Conservation (phyloP, 2,329 filamentous ascomycete genomes). For the Proliferodiscus dingleyae region DNA sequence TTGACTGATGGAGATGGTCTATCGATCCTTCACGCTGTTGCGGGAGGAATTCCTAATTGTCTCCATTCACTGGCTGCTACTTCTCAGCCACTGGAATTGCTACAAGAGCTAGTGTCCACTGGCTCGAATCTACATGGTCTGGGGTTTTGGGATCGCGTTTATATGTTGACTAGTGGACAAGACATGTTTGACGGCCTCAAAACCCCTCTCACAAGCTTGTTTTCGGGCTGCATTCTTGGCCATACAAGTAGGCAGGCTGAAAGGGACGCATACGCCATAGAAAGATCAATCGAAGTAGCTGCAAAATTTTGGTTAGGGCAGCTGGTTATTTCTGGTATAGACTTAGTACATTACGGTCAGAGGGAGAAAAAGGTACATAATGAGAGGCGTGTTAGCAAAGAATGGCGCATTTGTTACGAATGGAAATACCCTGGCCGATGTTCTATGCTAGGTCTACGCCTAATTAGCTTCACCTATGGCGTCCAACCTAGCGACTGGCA, state of each 20-base stretch:
- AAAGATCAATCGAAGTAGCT: neutral
- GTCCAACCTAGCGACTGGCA: slow-evolving; percentile 1
- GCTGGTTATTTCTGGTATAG: neutral
- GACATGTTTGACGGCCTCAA: too few relatives aligned
- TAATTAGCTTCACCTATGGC: slow-evolving; percentile 1
- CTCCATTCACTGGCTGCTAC: neutral
- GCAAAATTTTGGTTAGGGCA: neutral
- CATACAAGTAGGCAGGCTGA: too few relatives aligned
- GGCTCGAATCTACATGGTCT: neutral
- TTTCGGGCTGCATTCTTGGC: neutral
- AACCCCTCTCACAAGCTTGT: neutral
- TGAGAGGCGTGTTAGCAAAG: neutral
- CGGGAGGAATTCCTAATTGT: neutral
- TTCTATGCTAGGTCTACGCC: neutral
- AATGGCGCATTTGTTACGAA: neutral
- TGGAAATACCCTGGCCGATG: too few relatives aligned
- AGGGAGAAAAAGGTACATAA: neutral
- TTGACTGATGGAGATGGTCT: neutral
- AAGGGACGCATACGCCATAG: neutral
- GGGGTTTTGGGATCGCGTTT: too few relatives aligned
- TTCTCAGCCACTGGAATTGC: neutral
- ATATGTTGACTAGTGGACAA: too few relatives aligned
- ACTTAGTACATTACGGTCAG: neutral
- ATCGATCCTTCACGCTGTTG: neutral
- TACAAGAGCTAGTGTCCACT: neutral